Evolutionary conservation across 805 yeast species (phyloP), one percentile per base, ranked within the genome.

Genomic region (Spathaspora passalidarum): DNA sequence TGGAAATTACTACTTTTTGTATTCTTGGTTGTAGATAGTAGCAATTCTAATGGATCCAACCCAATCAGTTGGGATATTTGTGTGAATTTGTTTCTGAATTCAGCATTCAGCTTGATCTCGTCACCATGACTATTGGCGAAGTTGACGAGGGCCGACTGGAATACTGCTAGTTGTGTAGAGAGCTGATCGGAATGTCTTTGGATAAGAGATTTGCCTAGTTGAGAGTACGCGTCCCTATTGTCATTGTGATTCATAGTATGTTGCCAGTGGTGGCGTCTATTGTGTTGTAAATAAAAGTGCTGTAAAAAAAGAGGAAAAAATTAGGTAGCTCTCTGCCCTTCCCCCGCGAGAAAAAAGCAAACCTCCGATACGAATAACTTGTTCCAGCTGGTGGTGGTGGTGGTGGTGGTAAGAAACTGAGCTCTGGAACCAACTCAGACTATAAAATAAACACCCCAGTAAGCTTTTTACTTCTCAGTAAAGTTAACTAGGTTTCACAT

Each of bases 61-160:
- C 97, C 97, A 22, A 90, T 82, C 53, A 83, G 79, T 3, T 77
- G 69, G 56, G 96, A 89, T 69, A 91, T 82, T 48, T 78, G 76
- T 32, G 88, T 81, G 61, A 90, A 88, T 58, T 87, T 84, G 22
- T 76, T 68, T 23, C 95, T 70, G 56, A 89, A 78, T 46, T 80
- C 80, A 0, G 83, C 74, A 59, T 87, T 84, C 40, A 71, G 72
- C 43, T 78, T 66, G 38, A 91, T 82, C 52, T 86, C 89, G 6
- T 73, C 72, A 9, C 83, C 81, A 59, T 90, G 89, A 18, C 82
- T 84, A 35, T 70, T 72, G 11, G 94, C 89, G 63, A 88, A 88
- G 52, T 80, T 80, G n/a, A 84, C 65, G 32, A 92, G 68, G 1
- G 90, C 88, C 32, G 82, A 76, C 59, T 87, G 95, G 58, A 91